Evolutionary conservation across 2,329 filamentous ascomycete species (phyloP).

Genomic region (Lachnellula occidentalis): DNA sequence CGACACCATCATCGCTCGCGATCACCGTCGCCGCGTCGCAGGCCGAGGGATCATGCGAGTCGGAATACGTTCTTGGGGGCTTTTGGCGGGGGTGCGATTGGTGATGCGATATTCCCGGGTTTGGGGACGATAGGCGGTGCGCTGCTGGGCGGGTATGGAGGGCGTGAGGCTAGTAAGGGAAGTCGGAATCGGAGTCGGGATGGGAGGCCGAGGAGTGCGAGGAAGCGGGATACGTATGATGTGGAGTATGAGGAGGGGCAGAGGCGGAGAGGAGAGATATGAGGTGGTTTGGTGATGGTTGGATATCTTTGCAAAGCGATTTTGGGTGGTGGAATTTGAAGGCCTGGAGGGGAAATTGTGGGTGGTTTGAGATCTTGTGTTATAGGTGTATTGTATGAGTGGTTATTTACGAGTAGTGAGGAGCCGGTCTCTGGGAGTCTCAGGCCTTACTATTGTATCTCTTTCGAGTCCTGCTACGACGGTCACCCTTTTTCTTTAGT

Average conservation of each 20-base stretch:
- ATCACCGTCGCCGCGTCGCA: background rate
- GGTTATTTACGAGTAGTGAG: no score
- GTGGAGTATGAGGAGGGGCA: slow-evolving; percentile 10
- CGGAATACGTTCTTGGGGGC: slow-evolving; percentile 21
- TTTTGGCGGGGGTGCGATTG: slow-evolving; percentile 18
- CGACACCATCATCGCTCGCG: no score
- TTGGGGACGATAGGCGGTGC: slow-evolving; percentile 21
- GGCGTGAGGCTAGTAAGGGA: slow-evolving; percentile 11
- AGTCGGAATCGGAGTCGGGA: background rate
- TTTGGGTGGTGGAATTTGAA: no score
- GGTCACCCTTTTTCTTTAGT: no score
- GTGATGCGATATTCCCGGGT: slow-evolving; percentile 22
- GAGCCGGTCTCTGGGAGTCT: no score
- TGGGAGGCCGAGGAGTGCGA: background rate
- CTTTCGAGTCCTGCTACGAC: no score
- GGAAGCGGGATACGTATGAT: slow-evolving; percentile 5
- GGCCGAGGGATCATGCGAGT: background rate
- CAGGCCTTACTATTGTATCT: no score
- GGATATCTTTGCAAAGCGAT: no score
- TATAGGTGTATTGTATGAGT: no score
- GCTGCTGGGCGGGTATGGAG: slow-evolving; percentile 17
- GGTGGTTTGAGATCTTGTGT: no score
- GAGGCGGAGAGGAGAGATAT: slow-evolving; percentile 10
- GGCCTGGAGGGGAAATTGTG: no score
- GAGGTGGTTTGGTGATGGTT: no score